phyloP scores from a whole-genome alignment of 768 basidiomycete genomes.

The Hemileccinum rubropunctum region DNA sequence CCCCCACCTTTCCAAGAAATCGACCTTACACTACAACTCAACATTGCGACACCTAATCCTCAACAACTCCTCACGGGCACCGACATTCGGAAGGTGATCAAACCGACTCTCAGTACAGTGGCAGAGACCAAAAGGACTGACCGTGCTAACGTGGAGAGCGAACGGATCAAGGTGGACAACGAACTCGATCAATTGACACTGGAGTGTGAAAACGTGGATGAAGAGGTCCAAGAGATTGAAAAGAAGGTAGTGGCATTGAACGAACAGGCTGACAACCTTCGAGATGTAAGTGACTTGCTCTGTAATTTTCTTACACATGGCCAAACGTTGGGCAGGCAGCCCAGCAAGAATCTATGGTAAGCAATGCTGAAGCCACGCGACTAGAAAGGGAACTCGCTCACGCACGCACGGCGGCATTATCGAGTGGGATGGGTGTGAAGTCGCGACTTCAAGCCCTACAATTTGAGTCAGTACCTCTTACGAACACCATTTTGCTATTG shows the following conservation, averaged over 20 bases:
- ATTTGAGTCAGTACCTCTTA: slow-evolving; percentile 55
- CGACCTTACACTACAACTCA: slow-evolving; percentile 79
- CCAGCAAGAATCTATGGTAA: slow-evolving; percentile 69
- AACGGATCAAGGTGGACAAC: slow-evolving; percentile 77
- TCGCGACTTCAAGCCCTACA: slow-evolving; percentile 72
- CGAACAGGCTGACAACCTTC: slow-evolving; percentile 76
- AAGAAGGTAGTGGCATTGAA: slow-evolving; percentile 68
- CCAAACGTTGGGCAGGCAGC: slow-evolving; percentile 50
- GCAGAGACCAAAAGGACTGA: slow-evolving; percentile 72
- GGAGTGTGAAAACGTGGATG: slow-evolving; percentile 79
- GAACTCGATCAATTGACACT: slow-evolving; percentile 74
- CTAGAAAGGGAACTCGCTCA: slow-evolving; percentile 72
- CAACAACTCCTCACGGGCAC: slow-evolving; percentile 65
- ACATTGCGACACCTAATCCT: slow-evolving; percentile 70
- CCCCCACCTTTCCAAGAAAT: slow-evolving; percentile 67
- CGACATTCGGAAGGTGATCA: slow-evolving; percentile 69
- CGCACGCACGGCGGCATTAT: slow-evolving; percentile 71
- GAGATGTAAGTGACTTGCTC: slow-evolving; percentile 57
- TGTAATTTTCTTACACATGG: neutral
- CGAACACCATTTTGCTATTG: neutral
- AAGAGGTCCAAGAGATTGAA: slow-evolving; percentile 71
- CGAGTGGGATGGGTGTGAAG: slow-evolving; percentile 82
- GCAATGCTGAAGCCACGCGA: slow-evolving; percentile 61
- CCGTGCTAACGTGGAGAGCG: slow-evolving; percentile 68
- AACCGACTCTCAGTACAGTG: slow-evolving; percentile 70